Conservation (phyloP, 2,329 filamentous ascomycete genomes). For the Trichoderma polysporum region DNA sequence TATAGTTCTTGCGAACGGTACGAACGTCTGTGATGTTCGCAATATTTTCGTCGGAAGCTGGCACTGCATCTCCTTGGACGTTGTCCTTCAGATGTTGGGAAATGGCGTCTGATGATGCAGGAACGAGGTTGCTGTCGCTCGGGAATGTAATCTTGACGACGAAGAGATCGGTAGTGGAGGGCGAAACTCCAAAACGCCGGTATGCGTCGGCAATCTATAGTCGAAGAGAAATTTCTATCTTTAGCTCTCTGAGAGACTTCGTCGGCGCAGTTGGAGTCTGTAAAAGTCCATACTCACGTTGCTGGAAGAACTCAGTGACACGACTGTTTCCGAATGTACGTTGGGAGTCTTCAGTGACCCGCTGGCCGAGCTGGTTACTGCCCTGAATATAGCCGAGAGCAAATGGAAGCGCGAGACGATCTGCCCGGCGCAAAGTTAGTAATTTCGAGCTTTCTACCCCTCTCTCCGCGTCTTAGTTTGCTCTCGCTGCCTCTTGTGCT, state of each 20-base stretch:
- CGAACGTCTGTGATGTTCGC: slow-evolving; percentile 59
- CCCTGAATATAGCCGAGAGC: slow-evolving; percentile 73
- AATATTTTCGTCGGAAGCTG: slow-evolving; percentile 65
- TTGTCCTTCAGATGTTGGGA: slow-evolving; percentile 58
- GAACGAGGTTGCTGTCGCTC: slow-evolving; percentile 43
- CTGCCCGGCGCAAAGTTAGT: slow-evolving; percentile 39
- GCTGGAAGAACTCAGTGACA: slow-evolving; percentile 75
- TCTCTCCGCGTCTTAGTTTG: neutral
- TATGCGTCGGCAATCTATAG: slow-evolving; percentile 85
- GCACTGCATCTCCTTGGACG: slow-evolving; percentile 60
- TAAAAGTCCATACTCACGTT: slow-evolving; percentile 58
- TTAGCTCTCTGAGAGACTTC: neutral
- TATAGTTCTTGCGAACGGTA: slow-evolving; percentile 82
- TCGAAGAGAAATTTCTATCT: slow-evolving; percentile 13
- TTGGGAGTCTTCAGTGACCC: slow-evolving; percentile 73
- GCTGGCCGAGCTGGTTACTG: slow-evolving; percentile 65
- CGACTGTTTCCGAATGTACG: slow-evolving; percentile 85
- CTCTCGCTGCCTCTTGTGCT: neutral
- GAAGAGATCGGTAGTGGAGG: slow-evolving; percentile 69
- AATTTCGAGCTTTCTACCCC: neutral
- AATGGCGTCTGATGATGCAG: slow-evolving; percentile 46
- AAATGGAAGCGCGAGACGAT: slow-evolving; percentile 71
- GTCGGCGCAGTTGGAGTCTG: neutral
- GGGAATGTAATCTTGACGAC: slow-evolving; percentile 73
- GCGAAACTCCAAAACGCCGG: slow-evolving; percentile 77